Conservation (phyloP, 2,329 filamentous ascomycete genomes). For the Magnaporthales sp. region DNA sequence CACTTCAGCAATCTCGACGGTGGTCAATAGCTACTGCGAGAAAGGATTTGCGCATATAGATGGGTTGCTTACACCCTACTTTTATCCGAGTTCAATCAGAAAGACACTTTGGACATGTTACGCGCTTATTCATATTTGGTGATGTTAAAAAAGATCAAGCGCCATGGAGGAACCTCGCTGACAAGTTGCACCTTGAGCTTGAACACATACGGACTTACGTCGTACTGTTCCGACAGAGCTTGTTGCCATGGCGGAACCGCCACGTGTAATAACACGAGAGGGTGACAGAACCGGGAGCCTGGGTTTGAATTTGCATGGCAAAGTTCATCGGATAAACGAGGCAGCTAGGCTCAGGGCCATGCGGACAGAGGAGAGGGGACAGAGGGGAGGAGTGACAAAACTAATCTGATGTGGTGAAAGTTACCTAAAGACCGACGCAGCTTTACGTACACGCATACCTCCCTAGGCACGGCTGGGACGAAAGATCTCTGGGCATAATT, state of each 20-base stretch:
- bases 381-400: background rate
- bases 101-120: background rate
- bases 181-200: background rate
- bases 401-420: background rate
- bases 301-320: background rate
- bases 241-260: background rate
- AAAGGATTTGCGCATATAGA: too few relatives aligned
- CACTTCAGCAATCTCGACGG: background rate
- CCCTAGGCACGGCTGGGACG: background rate
- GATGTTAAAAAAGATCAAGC: background rate
- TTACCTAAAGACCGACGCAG: background rate
- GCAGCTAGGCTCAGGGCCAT: background rate
- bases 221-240: too few relatives aligned
- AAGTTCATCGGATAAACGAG: background rate
- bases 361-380: background rate
- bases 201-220: too few relatives aligned
- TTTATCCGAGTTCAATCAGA: background rate
- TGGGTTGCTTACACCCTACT: background rate
- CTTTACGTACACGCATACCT: background rate
- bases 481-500: background rate
- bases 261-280: background rate
- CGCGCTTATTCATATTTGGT: background rate
- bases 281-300: background rate
- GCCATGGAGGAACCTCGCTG: background rate
- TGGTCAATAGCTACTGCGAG: background rate